phyloP scores from a whole-genome alignment of 2,329 filamentous ascomycete genomes.

The Aspergillus sp. region DNA sequence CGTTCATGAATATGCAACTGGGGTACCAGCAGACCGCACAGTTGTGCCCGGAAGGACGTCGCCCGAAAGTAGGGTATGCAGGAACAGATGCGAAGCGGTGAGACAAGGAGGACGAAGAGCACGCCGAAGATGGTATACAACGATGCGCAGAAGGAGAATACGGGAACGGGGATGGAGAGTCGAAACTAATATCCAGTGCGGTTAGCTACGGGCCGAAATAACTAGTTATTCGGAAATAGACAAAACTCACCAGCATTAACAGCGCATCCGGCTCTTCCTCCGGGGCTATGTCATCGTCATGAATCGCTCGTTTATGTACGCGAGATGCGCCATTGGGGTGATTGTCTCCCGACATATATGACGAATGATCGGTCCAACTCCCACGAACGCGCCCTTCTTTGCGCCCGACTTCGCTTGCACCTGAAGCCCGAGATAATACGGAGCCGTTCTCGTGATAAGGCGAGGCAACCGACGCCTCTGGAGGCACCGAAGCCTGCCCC shows the following conservation, averaged over 20 bases:
- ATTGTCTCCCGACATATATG: slow-evolving; percentile 37
- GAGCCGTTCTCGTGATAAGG: slow-evolving; percentile 26
- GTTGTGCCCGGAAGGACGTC: slow-evolving; percentile 51
- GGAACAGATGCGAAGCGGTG: slow-evolving; percentile 58
- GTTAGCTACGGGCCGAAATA: slow-evolving; percentile 17
- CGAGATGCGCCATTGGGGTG: slow-evolving; percentile 27
- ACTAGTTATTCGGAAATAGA: not conserved
- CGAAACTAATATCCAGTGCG: slow-evolving; percentile 46
- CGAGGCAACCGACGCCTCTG: slow-evolving; percentile 26
- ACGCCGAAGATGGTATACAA: slow-evolving; percentile 58
- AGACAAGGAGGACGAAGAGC: slow-evolving; percentile 52
- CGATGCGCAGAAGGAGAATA: slow-evolving; percentile 56
- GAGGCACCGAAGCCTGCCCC: slow-evolving; percentile 18
- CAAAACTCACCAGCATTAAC: slow-evolving; percentile 43
- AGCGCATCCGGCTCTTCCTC: slow-evolving; percentile 43
- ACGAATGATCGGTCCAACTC: slow-evolving; percentile 38
- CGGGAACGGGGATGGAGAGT: slow-evolving; percentile 55
- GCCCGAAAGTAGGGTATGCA: slow-evolving; percentile 44
- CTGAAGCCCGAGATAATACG: slow-evolving; percentile 27
- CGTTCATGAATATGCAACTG: slow-evolving; percentile 52
- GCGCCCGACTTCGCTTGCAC: slow-evolving; percentile 27
- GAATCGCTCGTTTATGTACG: slow-evolving; percentile 29
- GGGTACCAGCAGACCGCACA: slow-evolving; percentile 56
- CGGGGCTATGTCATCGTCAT: slow-evolving; percentile 29
- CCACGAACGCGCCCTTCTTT: slow-evolving; percentile 34